These are phyloP conservation scores for Xerocomus brunneocitrinus DNA, from an alignment of 768 basidiomycete species.

Conservation along the genomic window DNA sequence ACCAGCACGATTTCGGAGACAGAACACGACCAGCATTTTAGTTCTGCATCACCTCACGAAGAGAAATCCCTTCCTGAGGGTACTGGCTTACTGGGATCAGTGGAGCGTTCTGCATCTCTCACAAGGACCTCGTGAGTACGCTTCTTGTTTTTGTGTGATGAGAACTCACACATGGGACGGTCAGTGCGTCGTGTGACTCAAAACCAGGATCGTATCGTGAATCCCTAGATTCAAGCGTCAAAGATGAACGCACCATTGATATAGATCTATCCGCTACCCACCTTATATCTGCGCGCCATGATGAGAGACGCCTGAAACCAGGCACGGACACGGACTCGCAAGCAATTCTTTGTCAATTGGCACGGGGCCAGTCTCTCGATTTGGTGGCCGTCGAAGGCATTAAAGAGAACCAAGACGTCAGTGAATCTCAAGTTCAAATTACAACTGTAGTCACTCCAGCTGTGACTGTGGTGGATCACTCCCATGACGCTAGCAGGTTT, in stretches of 20 bases:
- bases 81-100: neutral
- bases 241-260: neutral
- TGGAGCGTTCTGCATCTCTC: neutral
- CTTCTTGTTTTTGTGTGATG: neutral
- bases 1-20: neutral
- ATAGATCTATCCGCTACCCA: neutral
- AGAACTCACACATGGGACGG: neutral
- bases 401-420: neutral
- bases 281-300: neutral
- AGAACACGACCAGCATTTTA: neutral
- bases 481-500: conserved; percentile 1
- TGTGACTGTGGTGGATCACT: neutral
- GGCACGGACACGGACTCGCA: neutral
- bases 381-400: neutral
- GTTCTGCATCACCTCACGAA: neutral
- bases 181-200: neutral
- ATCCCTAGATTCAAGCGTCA: neutral
- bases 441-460: neutral
- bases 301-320: neutral
- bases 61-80: neutral
- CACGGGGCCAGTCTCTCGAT: neutral
- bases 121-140: conserved; percentile 1
- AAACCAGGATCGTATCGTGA: neutral
- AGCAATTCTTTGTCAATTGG: neutral
- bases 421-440: neutral